Conservation (phyloP, 768 basidiomycete species). For the Amanita subjunquillea region DNA sequence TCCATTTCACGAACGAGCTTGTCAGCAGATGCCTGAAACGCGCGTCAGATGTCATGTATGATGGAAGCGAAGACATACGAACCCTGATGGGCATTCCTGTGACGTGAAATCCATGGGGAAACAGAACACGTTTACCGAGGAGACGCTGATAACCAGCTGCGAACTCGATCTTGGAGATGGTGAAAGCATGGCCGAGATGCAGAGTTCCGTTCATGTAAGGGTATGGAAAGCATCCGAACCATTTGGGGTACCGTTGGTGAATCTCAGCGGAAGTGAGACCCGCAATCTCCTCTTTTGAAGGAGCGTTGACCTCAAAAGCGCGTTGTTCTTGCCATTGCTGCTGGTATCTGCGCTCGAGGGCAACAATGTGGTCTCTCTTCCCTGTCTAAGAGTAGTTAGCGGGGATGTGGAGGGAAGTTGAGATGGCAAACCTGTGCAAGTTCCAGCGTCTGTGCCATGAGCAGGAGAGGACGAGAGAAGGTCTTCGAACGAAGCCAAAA, state of each 20-base stretch:
- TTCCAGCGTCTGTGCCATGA: constrained; percentile 57
- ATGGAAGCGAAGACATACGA: constrained; percentile 15
- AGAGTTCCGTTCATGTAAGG: constrained; percentile 99
- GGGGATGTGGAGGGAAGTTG: background rate
- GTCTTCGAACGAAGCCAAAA: constrained; percentile 4
- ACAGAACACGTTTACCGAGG: constrained; percentile 88
- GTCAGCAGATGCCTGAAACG: constrained; percentile 79
- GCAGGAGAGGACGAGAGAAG: constrained; percentile 7
- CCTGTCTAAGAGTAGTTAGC: constrained; percentile 54
- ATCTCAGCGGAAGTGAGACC: constrained; percentile 59
- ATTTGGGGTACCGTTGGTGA: constrained; percentile 78
- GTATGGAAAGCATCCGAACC: constrained; percentile 94
- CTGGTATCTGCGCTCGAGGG: constrained; percentile 81
- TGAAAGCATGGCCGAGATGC: constrained; percentile 96
- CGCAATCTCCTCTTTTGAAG: constrained; percentile 51
- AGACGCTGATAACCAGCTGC: constrained; percentile 91
- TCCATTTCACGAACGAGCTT: constrained; percentile 97
- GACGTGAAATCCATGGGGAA: constrained; percentile 96
- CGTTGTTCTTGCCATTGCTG: constrained; percentile 65
- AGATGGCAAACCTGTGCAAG: constrained; percentile 39
- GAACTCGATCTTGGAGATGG: constrained; percentile 97
- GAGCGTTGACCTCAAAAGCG: constrained; percentile 81
- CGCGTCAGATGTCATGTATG: background rate
- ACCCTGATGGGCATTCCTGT: constrained; percentile 99
- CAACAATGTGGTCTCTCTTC: constrained; percentile 82